phyloP scores from a whole-genome alignment of 164 flowering plant species.

The Chloranthus sessilifolius region DNA sequence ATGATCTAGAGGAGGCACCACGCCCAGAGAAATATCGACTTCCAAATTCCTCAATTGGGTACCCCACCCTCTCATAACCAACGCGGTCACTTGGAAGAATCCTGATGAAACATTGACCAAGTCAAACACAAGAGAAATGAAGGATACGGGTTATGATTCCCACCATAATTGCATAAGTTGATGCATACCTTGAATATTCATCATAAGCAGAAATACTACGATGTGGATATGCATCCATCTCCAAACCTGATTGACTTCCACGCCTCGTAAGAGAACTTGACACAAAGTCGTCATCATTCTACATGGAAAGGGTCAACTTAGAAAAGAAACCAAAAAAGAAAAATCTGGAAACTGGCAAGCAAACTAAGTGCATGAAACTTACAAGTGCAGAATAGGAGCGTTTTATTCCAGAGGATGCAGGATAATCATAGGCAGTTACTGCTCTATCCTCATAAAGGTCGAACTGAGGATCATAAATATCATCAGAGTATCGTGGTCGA shows the following conservation, averaged over 20 bases:
- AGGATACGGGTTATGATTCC: neutral
- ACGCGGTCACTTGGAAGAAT: conserved; percentile 10
- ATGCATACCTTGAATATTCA: conserved; percentile 19
- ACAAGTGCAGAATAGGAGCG: conserved; percentile 20
- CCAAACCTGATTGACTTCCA: conserved; percentile 13
- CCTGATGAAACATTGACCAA: conserved; percentile 10
- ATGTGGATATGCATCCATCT: conserved; percentile 13
- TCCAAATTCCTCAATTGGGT: conserved; percentile 5
- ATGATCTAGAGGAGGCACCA: conserved; percentile 15
- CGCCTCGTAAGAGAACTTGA: conserved; percentile 18
- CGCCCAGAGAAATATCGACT: conserved; percentile 15
- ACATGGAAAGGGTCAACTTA: conserved; percentile 4
- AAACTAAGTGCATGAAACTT: conserved; percentile 6
- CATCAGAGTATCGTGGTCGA: conserved; percentile 16
- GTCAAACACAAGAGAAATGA: neutral
- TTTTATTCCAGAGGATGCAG: conserved; percentile 15
- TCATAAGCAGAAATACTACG: conserved; percentile 10
- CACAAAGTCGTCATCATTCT: conserved; percentile 17
- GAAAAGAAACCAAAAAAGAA: neutral
- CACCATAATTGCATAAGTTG: neutral
- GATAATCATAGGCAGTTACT: conserved; percentile 12
- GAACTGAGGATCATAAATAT: conserved; percentile 15
- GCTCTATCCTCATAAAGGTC: conserved; percentile 14
- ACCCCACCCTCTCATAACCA: conserved; percentile 9
- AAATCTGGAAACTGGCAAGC: neutral